Evolutionary conservation across 2,329 filamentous ascomycete species (phyloP).

Genomic region (Ustilaginoidea virens): DNA sequence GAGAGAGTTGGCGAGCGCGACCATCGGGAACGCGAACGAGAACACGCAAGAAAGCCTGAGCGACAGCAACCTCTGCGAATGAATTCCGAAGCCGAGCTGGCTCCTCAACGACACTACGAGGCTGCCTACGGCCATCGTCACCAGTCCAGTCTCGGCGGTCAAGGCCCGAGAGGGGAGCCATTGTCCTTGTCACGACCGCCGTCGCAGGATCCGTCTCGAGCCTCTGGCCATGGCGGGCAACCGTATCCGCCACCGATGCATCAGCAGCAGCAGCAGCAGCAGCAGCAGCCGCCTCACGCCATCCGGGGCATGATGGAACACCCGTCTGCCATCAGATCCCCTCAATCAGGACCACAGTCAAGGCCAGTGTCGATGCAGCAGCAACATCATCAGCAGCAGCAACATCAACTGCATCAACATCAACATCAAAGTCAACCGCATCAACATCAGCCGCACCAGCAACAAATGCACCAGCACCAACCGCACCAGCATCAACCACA

Average conservation of each 20-base stretch:
- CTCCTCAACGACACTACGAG: conserved; percentile 27
- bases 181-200: conserved; percentile 21
- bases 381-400: no score
- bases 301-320: conserved; percentile 25
- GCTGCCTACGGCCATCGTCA: conserved; percentile 23
- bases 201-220: conserved; percentile 27
- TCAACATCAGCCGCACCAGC: no score
- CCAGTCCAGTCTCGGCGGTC: conserved; percentile 21
- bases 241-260: conserved; percentile 14
- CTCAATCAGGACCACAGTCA: conserved; percentile 22
- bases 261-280: conserved; percentile 16
- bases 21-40: conserved; percentile 8
- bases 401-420: no score
- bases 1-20: conserved; percentile 9
- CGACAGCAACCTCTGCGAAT: conserved; percentile 16
- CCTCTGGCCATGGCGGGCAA: conserved; percentile 15
- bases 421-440: no score
- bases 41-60: conserved; percentile 2
- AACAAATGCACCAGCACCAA: no score
- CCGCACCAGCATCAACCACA: no score
- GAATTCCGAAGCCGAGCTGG: conserved; percentile 35
- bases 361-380: conserved; percentile 23
- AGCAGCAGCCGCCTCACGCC: conserved; percentile 21
- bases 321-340: conserved; percentile 19
- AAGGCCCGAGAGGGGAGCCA: conserved; percentile 23